These are phyloP conservation scores for Amylocarpus encephaloides DNA, from an alignment of 2,329 filamentous ascomycete species.

Conservation along the genomic window DNA sequence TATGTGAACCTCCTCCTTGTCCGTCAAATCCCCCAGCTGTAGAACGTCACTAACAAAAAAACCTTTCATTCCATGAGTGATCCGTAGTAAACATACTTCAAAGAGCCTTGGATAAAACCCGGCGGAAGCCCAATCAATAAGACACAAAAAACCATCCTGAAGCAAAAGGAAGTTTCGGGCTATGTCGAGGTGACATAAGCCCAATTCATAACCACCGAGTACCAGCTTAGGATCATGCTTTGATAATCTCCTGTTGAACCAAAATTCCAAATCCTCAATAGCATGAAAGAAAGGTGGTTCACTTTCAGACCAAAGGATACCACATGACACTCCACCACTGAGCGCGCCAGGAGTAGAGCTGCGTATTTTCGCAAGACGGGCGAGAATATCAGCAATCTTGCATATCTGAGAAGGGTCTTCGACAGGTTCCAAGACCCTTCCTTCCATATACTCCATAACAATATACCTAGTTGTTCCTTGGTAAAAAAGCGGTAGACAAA, in stretches of 20 bases:
- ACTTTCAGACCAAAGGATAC: slow-evolving; percentile 9
- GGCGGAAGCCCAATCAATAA: slow-evolving; percentile 9
- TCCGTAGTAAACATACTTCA: slow-evolving; percentile 8
- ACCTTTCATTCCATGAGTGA: slow-evolving; percentile 8
- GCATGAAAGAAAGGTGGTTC: slow-evolving; percentile 7
- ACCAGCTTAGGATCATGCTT: slow-evolving; percentile 8
- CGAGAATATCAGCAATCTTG: slow-evolving; percentile 7
- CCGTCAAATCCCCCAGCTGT: slow-evolving; percentile 8
- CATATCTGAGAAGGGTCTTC: slow-evolving; percentile 6
- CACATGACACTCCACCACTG: slow-evolving; percentile 6
- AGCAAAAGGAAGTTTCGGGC: slow-evolving; percentile 9
- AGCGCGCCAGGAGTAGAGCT: slow-evolving; percentile 5
- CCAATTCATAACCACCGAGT: slow-evolving; percentile 6
- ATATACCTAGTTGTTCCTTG: slow-evolving; percentile 9
- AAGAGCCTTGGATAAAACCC: slow-evolving; percentile 8
- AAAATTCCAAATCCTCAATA: slow-evolving; percentile 7
- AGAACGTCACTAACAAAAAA: slow-evolving; percentile 8
- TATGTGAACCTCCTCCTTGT: slow-evolving; percentile 13
- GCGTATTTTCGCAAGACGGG: slow-evolving; percentile 7
- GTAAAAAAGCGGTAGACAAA: slow-evolving; percentile 9
- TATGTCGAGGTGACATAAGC: slow-evolving; percentile 8
- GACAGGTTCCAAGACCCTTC: slow-evolving; percentile 6
- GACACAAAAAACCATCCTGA: slow-evolving; percentile 7
- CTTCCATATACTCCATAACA: slow-evolving; percentile 9
- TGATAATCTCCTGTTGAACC: slow-evolving; percentile 9